Base-by-base conservation (phyloP, 1,139 yeast genomes). In the Suhomyces panamericanus region DNA sequence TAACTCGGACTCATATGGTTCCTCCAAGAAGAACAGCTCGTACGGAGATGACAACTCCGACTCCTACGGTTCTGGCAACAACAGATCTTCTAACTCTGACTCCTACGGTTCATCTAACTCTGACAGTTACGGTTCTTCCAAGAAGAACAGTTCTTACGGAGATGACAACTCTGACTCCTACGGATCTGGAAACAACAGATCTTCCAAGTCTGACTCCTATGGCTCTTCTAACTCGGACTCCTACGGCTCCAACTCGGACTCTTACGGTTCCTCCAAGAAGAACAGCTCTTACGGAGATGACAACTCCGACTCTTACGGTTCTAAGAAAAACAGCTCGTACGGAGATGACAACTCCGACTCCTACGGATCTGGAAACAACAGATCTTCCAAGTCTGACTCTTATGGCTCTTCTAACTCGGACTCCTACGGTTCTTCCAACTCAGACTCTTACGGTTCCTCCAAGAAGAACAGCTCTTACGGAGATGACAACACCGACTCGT, bases 241-340 rank as follows among this genome's bases (percentile, higher is more conserved):
- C 20, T 17, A 17, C 6, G 45, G n/a, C n/a, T n/a, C n/a, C n/a
- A n/a, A n/a, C n/a, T n/a, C n/a, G n/a, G n/a, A n/a, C n/a, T n/a
- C n/a, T n/a, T n/a, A n/a, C n/a, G n/a, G n/a, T n/a, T n/a, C n/a
- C n/a, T n/a, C n/a, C 49, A 13, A 47, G 42, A 12, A 7, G 7
- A 54, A 53, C 45, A 20, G 24, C 9, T 43, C 49, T 12, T 52
- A 53, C 39, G 55, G 57, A 10, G 47, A 54, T 17, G 47, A 54
- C 31, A 43, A 47, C 41, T 32, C 38, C 20, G 48, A 48, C 38
- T 47, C 51, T 16, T 52, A 49, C 32, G 49, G 51, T 4, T 48
- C 49, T 5, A 17, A 17, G 17, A 17, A 17, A 5, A 17, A 17
- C 17, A 17, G 17, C 17, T 17, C 17, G 5, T 17, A 17, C 5